Conservation (phyloP, 768 basidiomycete genomes). For the Podaxis sp. region DNA sequence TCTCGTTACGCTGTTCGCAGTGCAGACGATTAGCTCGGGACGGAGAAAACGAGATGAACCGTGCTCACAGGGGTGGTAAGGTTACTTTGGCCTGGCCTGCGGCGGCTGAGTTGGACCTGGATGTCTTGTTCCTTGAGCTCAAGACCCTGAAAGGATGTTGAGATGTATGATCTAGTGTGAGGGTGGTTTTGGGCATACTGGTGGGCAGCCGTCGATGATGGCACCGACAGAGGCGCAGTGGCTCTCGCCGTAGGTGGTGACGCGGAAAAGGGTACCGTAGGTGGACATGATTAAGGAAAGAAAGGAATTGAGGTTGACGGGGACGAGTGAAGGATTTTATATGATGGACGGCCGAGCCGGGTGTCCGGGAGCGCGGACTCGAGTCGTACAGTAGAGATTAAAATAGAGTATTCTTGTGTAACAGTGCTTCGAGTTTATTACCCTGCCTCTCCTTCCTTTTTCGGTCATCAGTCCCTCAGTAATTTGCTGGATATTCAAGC, state of each 20-base stretch:
- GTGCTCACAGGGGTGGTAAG: slow-evolving; percentile 87
- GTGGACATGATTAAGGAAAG: slow-evolving; percentile 67
- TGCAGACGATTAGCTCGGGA: slow-evolving; percentile 4
- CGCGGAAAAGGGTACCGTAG: slow-evolving; percentile 86
- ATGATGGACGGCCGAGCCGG: slow-evolving; percentile 4
- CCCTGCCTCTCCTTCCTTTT: slow-evolving; percentile 9
- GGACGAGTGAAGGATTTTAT: slow-evolving; percentile 8
- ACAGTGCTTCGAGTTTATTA: not conserved
- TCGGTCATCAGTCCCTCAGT: slow-evolving; percentile 4
- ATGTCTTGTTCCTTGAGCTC: slow-evolving; percentile 77
- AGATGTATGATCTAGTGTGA: not conserved
- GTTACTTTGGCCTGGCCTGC: slow-evolving; percentile 93
- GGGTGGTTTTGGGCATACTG: slow-evolving; percentile 46
- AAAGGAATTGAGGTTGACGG: not conserved
- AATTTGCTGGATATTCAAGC: not conserved
- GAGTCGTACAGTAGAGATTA: not conserved
- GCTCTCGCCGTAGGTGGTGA: slow-evolving; percentile 97
- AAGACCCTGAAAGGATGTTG: slow-evolving; percentile 58
- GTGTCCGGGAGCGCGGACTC: not conserved
- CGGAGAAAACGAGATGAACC: slow-evolving; percentile 1
- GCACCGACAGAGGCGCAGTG: slow-evolving; percentile 97
- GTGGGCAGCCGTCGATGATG: slow-evolving; percentile 96
- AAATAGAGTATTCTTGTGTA: not conserved
- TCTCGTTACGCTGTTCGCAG: slow-evolving; percentile 76
- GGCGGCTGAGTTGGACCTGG: slow-evolving; percentile 84